Percentiles rank a stretch among this genome's conserved stretches.
These are phyloP conservation scores for Phytophthora pseudosyringae DNA, from an alignment of 352 stramenopile genomes.

Conservation along the genomic window DNA sequence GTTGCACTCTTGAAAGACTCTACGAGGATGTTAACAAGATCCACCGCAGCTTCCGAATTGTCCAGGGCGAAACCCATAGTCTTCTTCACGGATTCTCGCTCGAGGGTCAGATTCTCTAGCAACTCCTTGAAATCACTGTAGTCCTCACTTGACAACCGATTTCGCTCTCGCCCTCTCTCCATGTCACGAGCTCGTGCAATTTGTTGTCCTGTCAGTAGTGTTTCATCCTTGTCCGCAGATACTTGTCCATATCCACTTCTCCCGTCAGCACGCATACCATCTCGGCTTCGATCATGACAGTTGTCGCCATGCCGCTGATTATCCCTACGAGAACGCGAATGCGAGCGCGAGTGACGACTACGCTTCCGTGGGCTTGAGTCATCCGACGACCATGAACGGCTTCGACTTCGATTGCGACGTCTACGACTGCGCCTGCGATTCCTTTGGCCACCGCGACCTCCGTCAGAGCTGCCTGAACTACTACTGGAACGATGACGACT, in stretches of 20 bases:
- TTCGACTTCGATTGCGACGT: slow-evolving; percentile 29
- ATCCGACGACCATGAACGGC: slow-evolving; percentile 39
- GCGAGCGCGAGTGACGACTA: slow-evolving; percentile 27
- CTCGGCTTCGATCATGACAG: slow-evolving; percentile 11
- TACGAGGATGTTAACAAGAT: slow-evolving; percentile 63
- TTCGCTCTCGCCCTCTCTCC: slow-evolving; percentile 62
- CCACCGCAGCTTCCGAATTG: slow-evolving; percentile 77
- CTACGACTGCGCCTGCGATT: slow-evolving; percentile 14
- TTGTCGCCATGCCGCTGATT: slow-evolving; percentile 14
- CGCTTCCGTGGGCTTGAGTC: slow-evolving; percentile 23
- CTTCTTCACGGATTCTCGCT: slow-evolving; percentile 73
- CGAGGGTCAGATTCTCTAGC: slow-evolving; percentile 56
- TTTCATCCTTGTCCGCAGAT: slow-evolving; percentile 22
- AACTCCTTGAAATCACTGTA: slow-evolving; percentile 65
- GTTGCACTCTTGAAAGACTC: slow-evolving; percentile 50
- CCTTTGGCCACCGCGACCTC: slow-evolving; percentile 12
- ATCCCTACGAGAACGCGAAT: slow-evolving; percentile 19
- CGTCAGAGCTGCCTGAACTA: slow-evolving; percentile 28
- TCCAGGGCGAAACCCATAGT: slow-evolving; percentile 83
- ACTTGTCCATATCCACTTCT: slow-evolving; percentile 1
- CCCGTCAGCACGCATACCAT: slow-evolving; percentile 13
- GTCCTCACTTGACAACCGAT: slow-evolving; percentile 52
- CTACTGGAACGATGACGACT: slow-evolving; percentile 38
- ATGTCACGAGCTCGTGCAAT: slow-evolving; percentile 72
- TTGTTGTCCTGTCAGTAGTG: slow-evolving; percentile 73